Percentiles rank a stretch among this genome's conserved stretches.
phyloP scores from a whole-genome alignment of 345 rosid genomes.

The Sonneratia alba region DNA sequence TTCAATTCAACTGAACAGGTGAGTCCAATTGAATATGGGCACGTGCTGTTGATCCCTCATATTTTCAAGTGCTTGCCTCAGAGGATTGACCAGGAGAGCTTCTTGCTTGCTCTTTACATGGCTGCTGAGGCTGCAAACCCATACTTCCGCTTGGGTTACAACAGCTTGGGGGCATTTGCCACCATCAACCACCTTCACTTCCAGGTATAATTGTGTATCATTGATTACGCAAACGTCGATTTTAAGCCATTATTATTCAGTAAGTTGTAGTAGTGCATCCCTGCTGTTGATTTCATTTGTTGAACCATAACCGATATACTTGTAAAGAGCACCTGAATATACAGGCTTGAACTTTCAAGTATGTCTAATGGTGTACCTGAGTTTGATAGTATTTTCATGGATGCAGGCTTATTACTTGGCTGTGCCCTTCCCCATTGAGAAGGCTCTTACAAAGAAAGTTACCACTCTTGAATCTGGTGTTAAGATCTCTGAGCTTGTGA shows the following conservation, averaged over 20 bases:
- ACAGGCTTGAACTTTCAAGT: not conserved
- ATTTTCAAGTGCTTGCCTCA: conserved; percentile 86
- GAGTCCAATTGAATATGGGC: conserved; percentile 97
- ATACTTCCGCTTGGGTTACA: conserved; percentile 83
- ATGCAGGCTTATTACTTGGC: conserved; percentile 79
- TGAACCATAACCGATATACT: not conserved
- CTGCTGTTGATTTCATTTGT: no score
- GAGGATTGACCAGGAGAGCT: conserved; percentile 79
- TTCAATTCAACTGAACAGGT: conserved; percentile 40
- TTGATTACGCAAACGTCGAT: no score
- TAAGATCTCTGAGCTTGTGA: conserved; percentile 51
- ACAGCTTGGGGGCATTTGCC: conserved; percentile 97
- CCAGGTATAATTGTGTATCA: conserved; percentile 51
- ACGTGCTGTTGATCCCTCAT: conserved; percentile 80
- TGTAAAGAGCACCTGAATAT: not conserved
- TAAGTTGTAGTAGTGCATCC: not conserved
- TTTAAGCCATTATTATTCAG: not conserved
- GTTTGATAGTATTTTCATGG: not conserved
- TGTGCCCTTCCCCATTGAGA: conserved; percentile 77
- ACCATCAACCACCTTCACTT: conserved; percentile 98
- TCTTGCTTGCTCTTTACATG: conserved; percentile 78
- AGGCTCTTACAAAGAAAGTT: conserved; percentile 52
- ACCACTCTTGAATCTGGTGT: conserved; percentile 37
- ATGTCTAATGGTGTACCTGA: not conserved
- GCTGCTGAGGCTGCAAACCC: conserved; percentile 76